Conservation (phyloP, 116 monocot species). For the Cymodocea nodosa region DNA sequence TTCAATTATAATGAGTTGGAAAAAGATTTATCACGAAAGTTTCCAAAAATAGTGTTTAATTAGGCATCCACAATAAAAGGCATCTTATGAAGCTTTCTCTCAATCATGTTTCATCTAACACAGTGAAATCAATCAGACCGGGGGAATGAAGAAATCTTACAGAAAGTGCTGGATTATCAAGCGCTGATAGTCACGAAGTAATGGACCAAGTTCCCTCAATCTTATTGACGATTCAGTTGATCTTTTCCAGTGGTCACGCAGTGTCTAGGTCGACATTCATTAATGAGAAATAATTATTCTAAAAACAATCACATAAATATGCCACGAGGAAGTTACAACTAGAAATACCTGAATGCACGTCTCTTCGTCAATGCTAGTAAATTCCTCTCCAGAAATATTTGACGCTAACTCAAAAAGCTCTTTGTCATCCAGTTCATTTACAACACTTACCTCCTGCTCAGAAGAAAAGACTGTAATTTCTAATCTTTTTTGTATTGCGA, state of each 20-base stretch:
- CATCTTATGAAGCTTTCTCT: too few species aligned
- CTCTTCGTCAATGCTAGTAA: conserved; percentile 34
- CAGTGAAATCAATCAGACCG: not conserved
- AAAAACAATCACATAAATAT: not conserved
- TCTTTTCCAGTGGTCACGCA: conserved; percentile 75
- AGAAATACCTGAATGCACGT: conserved; percentile 43
- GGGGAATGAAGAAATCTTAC: conserved; percentile 23
- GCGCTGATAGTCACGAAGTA: conserved; percentile 81
- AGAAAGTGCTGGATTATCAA: conserved; percentile 32
- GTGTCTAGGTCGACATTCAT: conserved; percentile 20
- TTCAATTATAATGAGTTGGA: too few species aligned
- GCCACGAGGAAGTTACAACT: not conserved
- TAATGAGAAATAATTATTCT: not conserved
- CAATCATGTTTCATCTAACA: not conserved
- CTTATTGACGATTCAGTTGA: conserved; percentile 45
- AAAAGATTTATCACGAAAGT: too few species aligned
- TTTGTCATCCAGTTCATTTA: conserved; percentile 54
- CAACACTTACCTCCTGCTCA: conserved; percentile 19
- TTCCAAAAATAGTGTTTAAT: too few species aligned
- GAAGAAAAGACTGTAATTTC: conserved; percentile 46
- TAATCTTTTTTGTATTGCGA: conserved; percentile 57
- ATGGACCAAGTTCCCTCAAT: conserved; percentile 57
- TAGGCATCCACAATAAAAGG: too few species aligned
- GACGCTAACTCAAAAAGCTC: conserved; percentile 61
- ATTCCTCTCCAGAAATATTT: conserved; percentile 42